Percentiles rank a stretch among this genome's conserved stretches.
Evolutionary conservation across 2,329 filamentous ascomycete genomes (phyloP).

Genomic region (Ascochyta viciae-villosae): DNA sequence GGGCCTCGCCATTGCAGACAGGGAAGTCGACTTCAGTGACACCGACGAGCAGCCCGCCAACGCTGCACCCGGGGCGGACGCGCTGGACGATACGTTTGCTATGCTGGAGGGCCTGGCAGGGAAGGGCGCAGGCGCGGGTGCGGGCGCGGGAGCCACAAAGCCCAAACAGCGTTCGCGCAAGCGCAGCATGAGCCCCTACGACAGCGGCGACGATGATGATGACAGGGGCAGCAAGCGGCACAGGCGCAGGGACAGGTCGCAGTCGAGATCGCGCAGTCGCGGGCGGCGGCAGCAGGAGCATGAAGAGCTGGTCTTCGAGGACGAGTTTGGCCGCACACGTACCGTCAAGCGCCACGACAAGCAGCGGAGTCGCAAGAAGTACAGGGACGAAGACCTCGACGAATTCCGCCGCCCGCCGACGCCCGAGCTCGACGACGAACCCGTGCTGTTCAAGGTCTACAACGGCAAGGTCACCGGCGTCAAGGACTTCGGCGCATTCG

Average conservation of each 20-base stretch:
- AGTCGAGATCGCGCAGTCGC: slow-evolving; percentile 62
- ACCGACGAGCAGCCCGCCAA: slow-evolving; percentile 54
- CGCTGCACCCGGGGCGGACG: slow-evolving; percentile 62
- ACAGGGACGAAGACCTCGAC: slow-evolving; percentile 58
- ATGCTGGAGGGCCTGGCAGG: slow-evolving; percentile 85
- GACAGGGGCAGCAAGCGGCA: slow-evolving; percentile 51
- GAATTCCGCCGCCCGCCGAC: slow-evolving; percentile 70
- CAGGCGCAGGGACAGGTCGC: slow-evolving; percentile 58
- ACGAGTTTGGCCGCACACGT: slow-evolving; percentile 63
- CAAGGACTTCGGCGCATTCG: slow-evolving; percentile 95
- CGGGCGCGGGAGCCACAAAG: slow-evolving; percentile 12
- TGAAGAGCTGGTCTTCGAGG: slow-evolving; percentile 63
- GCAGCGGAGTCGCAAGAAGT: slow-evolving; percentile 49
- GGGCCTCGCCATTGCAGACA: slow-evolving; percentile 86
- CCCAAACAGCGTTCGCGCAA: slow-evolving; percentile 61
- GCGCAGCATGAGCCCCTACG: slow-evolving; percentile 65
- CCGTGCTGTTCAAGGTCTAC: slow-evolving; percentile 86
- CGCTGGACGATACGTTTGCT: slow-evolving; percentile 91
- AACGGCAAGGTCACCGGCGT: slow-evolving; percentile 88
- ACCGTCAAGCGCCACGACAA: slow-evolving; percentile 52
- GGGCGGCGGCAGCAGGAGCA: slow-evolving; percentile 52
- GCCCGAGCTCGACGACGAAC: slow-evolving; percentile 80
- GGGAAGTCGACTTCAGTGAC: slow-evolving; percentile 61
- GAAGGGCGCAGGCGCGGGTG: slow-evolving; percentile 14
- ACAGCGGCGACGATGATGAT: slow-evolving; percentile 52